Evolutionary conservation across 331 rosid genomes (phyloP).

Genomic region (Saraca asoca): DNA sequence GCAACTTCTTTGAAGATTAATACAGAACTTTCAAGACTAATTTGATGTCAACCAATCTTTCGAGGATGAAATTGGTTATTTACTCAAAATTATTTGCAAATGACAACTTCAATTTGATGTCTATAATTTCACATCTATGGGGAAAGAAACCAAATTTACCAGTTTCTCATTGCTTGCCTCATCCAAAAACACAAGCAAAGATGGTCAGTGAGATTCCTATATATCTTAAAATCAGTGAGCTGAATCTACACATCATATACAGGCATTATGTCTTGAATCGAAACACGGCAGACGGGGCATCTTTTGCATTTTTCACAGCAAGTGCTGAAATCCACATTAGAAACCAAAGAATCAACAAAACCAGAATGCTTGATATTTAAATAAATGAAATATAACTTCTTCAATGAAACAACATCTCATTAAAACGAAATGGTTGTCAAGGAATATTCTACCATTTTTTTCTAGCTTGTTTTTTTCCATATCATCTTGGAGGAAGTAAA

Average conservation of each 20-base stretch:
- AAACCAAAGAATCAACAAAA: neutral
- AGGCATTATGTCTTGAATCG: conserved; percentile 62
- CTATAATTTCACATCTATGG: conserved; percentile 8
- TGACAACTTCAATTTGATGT: neutral
- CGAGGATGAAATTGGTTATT: no score
- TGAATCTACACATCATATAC: conserved; percentile 60
- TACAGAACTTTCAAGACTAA: no score
- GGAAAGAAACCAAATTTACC: conserved; percentile 25
- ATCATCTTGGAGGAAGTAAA: neutral
- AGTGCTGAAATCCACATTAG: conserved; percentile 52
- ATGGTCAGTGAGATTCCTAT: conserved; percentile 30
- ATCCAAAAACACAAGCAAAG: conserved; percentile 59
- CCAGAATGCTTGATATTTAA: no score
- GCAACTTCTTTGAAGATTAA: no score
- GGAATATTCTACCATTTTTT: neutral
- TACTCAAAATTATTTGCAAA: conserved; percentile 41
- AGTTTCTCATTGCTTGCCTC: conserved; percentile 48
- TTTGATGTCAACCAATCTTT: no score
- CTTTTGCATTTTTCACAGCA: conserved; percentile 75
- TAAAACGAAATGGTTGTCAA: no score
- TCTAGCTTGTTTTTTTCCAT: neutral
- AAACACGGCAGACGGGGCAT: conserved; percentile 84
- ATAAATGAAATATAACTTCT: no score
- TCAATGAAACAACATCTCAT: no score
- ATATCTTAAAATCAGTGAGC: conserved; percentile 16